Base-by-base conservation (phyloP, 768 basidiomycete genomes). In the Mycena olivaceomarginata region DNA sequence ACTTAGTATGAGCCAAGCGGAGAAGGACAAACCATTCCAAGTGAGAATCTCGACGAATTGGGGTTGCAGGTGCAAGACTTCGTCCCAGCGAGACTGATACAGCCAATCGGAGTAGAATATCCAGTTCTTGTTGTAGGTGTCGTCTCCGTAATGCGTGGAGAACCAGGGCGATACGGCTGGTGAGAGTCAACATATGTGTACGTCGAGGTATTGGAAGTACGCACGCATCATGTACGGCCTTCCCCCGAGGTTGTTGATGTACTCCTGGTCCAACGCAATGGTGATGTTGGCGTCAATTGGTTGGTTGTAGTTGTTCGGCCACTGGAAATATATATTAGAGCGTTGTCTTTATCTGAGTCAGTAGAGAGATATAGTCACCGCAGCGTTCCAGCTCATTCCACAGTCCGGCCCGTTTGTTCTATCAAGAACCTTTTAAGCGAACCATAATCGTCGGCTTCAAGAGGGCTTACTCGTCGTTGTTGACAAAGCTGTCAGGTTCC, bases 181-280 rank as follows among this genome's bases (percentile, higher is more conserved):
- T 9, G 10, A 41, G 9, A 39, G 12, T 63, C 9, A 64, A 10
- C n/a, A 16, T 43, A n/a, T 4, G 31, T n/a, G 13, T 8, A 8
- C 31, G 12, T 7, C 20, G 6, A 20, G 5, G 18, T 1, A 13
- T n/a, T 20, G 7, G 25, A 18, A 3, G 8, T 15, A 64, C 60
- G 37, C n/a, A 64, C 63, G 63, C 63, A 64, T 64, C 63, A 64
- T 64, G n/a, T 64, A 64, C 22, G 63, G 63, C 13, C 22, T 64
- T 2, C 63, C 40, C n/a, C 10, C 63, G n/a, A 64, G 63, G 43
- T 64, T 41, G n/a, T 2, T 43, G 5, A 64, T 64, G 10, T 64
- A 64, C 22, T 64, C 20, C 43, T 64, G 31, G 63, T 64, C 63
- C 41, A 64, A 15, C 2, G 41, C 6, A 43, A 41, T 64, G 9